phyloP scores from a whole-genome alignment of 805 yeast genomes.

The Pichia thaimueangensis region DNA sequence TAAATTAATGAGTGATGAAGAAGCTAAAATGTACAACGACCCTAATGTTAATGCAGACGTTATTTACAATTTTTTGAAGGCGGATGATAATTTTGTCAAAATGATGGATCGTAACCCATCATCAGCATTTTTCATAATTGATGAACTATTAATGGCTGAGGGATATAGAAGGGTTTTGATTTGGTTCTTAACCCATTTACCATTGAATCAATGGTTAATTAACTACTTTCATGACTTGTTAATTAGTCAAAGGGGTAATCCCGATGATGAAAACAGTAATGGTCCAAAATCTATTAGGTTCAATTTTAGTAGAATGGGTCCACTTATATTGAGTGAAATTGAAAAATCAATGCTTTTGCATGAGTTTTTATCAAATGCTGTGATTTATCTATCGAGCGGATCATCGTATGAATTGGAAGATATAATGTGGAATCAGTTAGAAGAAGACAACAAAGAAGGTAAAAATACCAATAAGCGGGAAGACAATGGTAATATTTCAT shows the following conservation, averaged over 20 bases:
- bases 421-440: conserved; percentile 2
- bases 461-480: not conserved
- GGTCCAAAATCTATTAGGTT: conserved; percentile 13
- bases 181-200: conserved; percentile 62
- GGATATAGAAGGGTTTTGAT: conserved; percentile 59
- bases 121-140: conserved; percentile 50
- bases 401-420: conserved; percentile 21
- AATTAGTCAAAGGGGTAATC: conserved; percentile 48
- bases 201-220: conserved; percentile 47
- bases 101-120: conserved; percentile 43
- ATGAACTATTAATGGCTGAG: conserved; percentile 64
- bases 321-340: conserved; percentile 45
- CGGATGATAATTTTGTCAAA: conserved; percentile 42
- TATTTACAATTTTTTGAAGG: conserved; percentile 42
- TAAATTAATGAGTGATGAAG: conserved; percentile 18
- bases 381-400: conserved; percentile 36
- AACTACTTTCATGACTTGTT: conserved; percentile 59
- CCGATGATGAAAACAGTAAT: conserved; percentile 15
- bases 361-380: conserved; percentile 57
- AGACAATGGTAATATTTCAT: not conserved
- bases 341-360: conserved; percentile 65
- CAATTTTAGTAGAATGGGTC: conserved; percentile 52
- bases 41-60: conserved; percentile 41
- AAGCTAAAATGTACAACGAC: conserved; percentile 17
- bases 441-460: not conserved